A percentile compares a stretch with the other conserved stretches of the same genome.
phyloP scores from a whole-genome alignment of 192 early-diverging fungal genomes.

The Coemansia sp. region DNA sequence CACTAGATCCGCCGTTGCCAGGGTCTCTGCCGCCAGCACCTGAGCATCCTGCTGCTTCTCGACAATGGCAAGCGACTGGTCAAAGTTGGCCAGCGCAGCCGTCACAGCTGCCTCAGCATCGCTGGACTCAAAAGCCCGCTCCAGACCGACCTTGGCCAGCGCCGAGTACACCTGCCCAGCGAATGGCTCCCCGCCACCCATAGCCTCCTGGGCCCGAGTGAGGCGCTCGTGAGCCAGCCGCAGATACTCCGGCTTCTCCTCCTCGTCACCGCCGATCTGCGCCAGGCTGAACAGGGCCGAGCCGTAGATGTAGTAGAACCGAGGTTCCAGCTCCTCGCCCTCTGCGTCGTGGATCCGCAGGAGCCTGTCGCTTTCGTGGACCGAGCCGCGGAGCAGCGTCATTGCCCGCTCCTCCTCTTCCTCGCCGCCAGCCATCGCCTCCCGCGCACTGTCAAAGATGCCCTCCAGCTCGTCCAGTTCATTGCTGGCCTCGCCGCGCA shows the following conservation, averaged over 20 bases:
- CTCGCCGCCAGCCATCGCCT: neutral
- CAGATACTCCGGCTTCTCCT: constrained; percentile 26
- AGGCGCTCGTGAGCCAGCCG: constrained; percentile 28
- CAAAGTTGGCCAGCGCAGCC: constrained; percentile 3
- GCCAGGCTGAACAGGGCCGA: constrained; percentile 49
- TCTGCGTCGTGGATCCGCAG: constrained; percentile 34
- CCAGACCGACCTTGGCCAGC: constrained; percentile 26
- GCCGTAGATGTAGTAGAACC: constrained; percentile 54
- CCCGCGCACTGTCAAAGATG: constrained; percentile 48
- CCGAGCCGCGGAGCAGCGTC: constrained; percentile 49
- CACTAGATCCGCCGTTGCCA: constrained; percentile 22
- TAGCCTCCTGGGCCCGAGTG: constrained; percentile 19
- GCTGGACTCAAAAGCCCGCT: constrained; percentile 2
- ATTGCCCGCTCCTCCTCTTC: constrained; percentile 32
- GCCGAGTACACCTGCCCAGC: constrained; percentile 18
- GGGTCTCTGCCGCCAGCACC: neutral
- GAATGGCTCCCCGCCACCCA: neutral
- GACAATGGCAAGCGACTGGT: constrained; percentile 1
- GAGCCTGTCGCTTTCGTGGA: constrained; percentile 57
- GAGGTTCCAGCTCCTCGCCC: constrained; percentile 20
- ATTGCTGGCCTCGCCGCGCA: constrained; percentile 36
- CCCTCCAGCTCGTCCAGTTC: constrained; percentile 52
- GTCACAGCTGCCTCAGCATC: neutral
- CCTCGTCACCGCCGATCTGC: constrained; percentile 16
- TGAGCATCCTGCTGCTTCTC: neutral